Conservation (phyloP, 805 yeast genomes). For the Lachancea cidri region DNA sequence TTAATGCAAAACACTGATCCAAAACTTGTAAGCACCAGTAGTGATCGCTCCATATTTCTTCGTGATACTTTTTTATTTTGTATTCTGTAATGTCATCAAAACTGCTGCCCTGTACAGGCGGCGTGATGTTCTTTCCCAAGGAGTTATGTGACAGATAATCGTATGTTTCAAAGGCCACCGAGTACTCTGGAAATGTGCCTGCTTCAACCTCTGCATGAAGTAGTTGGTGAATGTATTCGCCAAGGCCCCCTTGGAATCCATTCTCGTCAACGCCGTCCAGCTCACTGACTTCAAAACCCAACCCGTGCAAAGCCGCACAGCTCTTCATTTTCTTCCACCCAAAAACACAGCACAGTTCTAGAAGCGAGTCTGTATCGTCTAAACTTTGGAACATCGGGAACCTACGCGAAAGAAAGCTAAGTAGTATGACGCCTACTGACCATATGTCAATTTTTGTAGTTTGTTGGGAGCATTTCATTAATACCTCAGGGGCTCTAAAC, state of each 20-base stretch:
- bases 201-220: conserved; percentile 36
- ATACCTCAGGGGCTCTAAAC: conserved; percentile 89
- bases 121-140: conserved; percentile 29
- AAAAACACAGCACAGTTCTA: conserved; percentile 77
- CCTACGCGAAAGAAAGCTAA: conserved; percentile 70
- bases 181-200: conserved; percentile 62
- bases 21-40: conserved; percentile 49
- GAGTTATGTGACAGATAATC: conserved; percentile 37
- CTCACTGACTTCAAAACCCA: conserved; percentile 70
- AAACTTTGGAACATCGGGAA: conserved; percentile 93
- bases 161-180: conserved; percentile 65
- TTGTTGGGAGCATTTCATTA: conserved; percentile 81
- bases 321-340: conserved; percentile 69
- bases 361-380: conserved; percentile 87
- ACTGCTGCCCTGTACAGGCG: conserved; percentile 5
- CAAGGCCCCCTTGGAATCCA: conserved; percentile 33
- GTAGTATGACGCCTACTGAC: conserved; percentile 86
- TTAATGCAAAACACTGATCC: conserved; percentile 52
- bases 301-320: conserved; percentile 82
- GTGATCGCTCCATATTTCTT: conserved; percentile 34
- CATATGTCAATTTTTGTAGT: conserved; percentile 79
- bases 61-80: conserved; percentile 28
- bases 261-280: conserved; percentile 40
- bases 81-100: conserved; percentile 13
- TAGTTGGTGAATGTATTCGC: conserved; percentile 27